Evolutionary conservation across 2,329 filamentous ascomycete species (phyloP).

Genomic region (Monilinia vaccinii-corymbosi): DNA sequence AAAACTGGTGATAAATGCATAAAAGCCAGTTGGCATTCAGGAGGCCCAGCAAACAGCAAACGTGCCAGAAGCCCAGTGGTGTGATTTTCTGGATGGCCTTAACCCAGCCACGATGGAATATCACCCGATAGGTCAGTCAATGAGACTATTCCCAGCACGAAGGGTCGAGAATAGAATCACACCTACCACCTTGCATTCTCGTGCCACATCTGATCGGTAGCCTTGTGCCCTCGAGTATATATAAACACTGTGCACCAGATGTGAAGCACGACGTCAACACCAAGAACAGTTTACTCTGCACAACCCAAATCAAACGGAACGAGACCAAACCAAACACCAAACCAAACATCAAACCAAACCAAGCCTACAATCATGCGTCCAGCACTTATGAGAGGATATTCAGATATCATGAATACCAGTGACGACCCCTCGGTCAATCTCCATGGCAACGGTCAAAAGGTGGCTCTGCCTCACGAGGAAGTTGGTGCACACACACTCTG

Average conservation of each 20-base stretch:
- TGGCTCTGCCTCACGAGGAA: conserved; percentile 12
- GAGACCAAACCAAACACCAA: not conserved
- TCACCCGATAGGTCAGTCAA: not conserved
- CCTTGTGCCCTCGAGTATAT: not conserved
- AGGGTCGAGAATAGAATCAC: too few relatives aligned
- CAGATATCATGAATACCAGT: conserved; percentile 4
- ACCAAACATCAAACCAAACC: not conserved
- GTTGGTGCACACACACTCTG: conserved; percentile 17
- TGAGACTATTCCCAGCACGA: not conserved
- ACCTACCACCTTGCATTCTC: too few relatives aligned
- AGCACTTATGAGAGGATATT: conserved; percentile 5
- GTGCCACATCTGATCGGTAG: too few relatives aligned
- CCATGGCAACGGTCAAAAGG: conserved; percentile 18
- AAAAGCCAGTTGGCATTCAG: not conserved
- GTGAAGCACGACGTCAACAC: not conserved
- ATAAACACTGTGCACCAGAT: not conserved
- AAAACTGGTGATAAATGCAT: not conserved
- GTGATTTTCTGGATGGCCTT: not conserved
- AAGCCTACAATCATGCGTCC: not conserved
- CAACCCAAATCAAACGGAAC: not conserved
- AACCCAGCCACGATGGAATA: not conserved
- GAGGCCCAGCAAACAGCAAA: not conserved
- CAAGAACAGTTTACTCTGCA: too few relatives aligned
- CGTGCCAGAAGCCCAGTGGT: not conserved
- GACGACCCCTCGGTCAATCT: not conserved